Percentiles rank a stretch among this genome's conserved stretches.
Evolutionary conservation across 352 stramenopile genomes (phyloP).

Genomic region (Globisporangium nodosum): DNA sequence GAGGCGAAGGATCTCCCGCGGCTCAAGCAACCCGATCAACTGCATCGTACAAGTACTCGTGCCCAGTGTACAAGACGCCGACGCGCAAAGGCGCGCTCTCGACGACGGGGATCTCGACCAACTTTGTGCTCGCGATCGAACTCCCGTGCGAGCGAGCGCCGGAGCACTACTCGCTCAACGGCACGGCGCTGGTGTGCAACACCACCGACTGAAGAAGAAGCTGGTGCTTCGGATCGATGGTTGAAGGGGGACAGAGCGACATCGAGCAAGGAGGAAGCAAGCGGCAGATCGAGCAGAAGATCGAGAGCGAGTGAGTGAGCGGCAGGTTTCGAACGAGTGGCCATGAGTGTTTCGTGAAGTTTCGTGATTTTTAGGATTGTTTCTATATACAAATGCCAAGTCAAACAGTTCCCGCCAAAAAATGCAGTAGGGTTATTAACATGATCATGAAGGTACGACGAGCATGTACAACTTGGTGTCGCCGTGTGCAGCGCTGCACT

Average conservation of each 20-base stretch:
- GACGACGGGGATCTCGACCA: conserved; percentile 92
- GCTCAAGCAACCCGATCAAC: neutral
- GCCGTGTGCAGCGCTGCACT: too few relatives aligned
- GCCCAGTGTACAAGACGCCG: conserved; percentile 90
- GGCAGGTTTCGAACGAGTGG: neutral
- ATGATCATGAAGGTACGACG: too few relatives aligned
- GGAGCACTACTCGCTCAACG: conserved; percentile 87
- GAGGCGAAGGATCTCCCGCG: neutral
- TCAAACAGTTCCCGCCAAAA: neutral
- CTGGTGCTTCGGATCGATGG: neutral
- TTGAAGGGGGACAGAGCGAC: neutral
- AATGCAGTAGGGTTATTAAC: too few relatives aligned
- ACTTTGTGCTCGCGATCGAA: conserved; percentile 90
- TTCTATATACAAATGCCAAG: neutral
- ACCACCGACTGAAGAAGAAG: conserved; percentile 7
- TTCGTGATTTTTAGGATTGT: neutral
- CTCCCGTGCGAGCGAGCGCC: conserved; percentile 65
- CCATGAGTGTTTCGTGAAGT: neutral
- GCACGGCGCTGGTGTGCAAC: conserved; percentile 86
- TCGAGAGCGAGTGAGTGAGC: neutral
- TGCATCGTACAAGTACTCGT: conserved; percentile 59
- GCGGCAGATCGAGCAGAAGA: neutral
- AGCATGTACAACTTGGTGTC: too few relatives aligned
- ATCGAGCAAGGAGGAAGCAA: neutral
- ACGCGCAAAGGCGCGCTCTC: conserved; percentile 86